These are phyloP conservation scores for Leccinellum albellum DNA, from an alignment of 768 basidiomycete genomes.

Conservation along the genomic window DNA sequence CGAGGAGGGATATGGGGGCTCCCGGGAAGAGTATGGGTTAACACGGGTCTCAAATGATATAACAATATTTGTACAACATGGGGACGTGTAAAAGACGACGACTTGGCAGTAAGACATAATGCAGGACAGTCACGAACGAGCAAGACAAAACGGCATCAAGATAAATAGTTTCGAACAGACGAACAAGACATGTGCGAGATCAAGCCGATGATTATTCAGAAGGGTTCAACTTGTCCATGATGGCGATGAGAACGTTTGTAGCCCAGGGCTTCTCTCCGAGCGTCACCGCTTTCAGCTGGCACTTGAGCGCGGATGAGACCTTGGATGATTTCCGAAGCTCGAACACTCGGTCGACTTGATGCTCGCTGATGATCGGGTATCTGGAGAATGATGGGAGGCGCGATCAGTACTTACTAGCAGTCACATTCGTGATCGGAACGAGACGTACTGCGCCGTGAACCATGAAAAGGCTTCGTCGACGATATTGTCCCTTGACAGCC, in stretches of 20 bases:
- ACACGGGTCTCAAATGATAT: conserved; percentile 14
- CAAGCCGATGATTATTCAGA: conserved; percentile 1
- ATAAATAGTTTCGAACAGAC: background rate
- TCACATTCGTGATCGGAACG: background rate
- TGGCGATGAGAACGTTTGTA: conserved; percentile 15
- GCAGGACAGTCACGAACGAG: background rate
- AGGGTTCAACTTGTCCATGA: conserved; percentile 23
- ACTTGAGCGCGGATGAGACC: conserved; percentile 19
- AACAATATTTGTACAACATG: background rate
- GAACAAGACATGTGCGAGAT: background rate
- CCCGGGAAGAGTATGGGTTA: conserved; percentile 59
- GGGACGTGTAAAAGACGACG: background rate
- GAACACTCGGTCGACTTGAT: conserved; percentile 18
- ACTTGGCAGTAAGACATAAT: background rate
- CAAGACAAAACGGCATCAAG: too few species aligned
- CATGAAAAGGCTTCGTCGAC: conserved; percentile 29
- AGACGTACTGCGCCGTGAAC: conserved; percentile 30
- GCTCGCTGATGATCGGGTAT: conserved; percentile 9
- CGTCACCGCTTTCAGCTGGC: conserved; percentile 21
- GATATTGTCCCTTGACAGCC: conserved; percentile 24
- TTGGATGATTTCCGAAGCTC: conserved; percentile 22
- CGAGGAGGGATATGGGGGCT: conserved; percentile 69
- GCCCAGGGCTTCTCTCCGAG: conserved; percentile 28
- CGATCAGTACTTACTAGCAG: background rate
- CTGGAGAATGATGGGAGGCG: conserved; percentile 8